These are phyloP conservation scores for Trypanosoma melophagium DNA, from an alignment of 208 protist species.

Conservation along the genomic window DNA sequence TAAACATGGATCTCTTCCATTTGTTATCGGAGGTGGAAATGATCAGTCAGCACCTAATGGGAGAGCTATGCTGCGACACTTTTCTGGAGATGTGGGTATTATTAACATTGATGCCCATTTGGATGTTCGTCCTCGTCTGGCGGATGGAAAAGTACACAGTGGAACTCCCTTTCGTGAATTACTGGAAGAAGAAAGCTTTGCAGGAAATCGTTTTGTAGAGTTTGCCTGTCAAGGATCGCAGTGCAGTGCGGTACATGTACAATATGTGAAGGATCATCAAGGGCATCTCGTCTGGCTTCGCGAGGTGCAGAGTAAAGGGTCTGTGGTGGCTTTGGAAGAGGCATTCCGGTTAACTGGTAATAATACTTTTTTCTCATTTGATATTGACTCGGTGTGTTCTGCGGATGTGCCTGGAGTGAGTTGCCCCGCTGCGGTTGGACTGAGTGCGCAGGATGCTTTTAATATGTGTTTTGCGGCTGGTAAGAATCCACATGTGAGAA, in stretches of 20 bases:
- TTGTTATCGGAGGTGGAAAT: constrained; percentile 81
- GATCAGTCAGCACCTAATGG: constrained; percentile 72
- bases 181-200: constrained; percentile 35
- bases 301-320: constrained; percentile 21
- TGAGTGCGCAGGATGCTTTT: constrained; percentile 57
- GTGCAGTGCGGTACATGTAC: constrained; percentile 47
- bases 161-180: constrained; percentile 69
- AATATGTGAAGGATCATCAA: constrained; percentile 44
- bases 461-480: constrained; percentile 60
- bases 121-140: constrained; percentile 56
- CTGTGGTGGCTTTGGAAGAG: constrained; percentile 15
- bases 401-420: constrained; percentile 60
- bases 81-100: constrained; percentile 35
- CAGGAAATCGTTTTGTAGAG: constrained; percentile 56
- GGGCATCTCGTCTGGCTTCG: constrained; percentile 51
- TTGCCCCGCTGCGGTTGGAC: constrained; percentile 44
- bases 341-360: constrained; percentile 33
- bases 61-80: constrained; percentile 32
- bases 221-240: constrained; percentile 74
- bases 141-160: constrained; percentile 45
- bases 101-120: constrained; percentile 85
- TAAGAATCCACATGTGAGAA: constrained; percentile 30
- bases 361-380: constrained; percentile 74
- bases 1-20: constrained; percentile 35
- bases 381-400: constrained; percentile 55